These are phyloP conservation scores for Vitis vinifera DNA, from an alignment of 164 flowering plant genomes.

Conservation along the genomic window ASM3070453v1 NC_081815.1:13431501-13432000, in stretches of 20 bases:
- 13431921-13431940: conserved; percentile 54
- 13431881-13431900: conserved; percentile 49
- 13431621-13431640: conserved; percentile 8
- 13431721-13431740: conserved; percentile 24
- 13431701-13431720: conserved; percentile 27
- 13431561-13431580: conserved; percentile 38
- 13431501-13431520: conserved; percentile 29
- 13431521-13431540: not conserved
- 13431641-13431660: conserved; percentile 10
- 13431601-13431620: conserved; percentile 8
- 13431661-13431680: conserved; percentile 16
- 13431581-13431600: conserved; percentile 14
- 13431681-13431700: conserved; percentile 20
- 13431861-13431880: conserved; percentile 48
- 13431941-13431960: conserved; percentile 53
- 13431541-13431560: conserved; percentile 12
- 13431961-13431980: conserved; percentile 36
- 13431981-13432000: conserved; percentile 45
- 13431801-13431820: conserved; percentile 29
- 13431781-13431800: conserved; percentile 3
- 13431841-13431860: conserved; percentile 38
- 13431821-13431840: conserved; percentile 42
- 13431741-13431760: not conserved
- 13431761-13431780: conserved; percentile 9
- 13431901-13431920: conserved; percentile 37